Evolutionary conservation across 164 flowering plant genomes (phyloP).

Genomic region (Akebia trifoliata): DNA sequence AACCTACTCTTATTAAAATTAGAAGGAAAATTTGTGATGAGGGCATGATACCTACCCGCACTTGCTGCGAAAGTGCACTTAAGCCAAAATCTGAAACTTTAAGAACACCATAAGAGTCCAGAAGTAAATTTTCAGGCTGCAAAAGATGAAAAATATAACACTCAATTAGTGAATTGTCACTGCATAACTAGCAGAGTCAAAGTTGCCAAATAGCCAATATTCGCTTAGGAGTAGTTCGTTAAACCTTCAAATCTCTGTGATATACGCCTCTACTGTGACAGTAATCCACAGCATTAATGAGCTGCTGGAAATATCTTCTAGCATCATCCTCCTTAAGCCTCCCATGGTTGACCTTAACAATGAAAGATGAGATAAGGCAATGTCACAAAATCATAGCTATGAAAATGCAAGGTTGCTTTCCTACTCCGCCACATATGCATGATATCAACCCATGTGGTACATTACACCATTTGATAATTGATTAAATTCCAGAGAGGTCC

Average conservation of each 20-base stretch:
- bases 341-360: conserved; percentile 54
- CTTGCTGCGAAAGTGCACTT: conserved; percentile 59
- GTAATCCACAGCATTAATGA: conserved; percentile 77
- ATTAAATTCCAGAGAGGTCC: background rate
- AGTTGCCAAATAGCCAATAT: background rate
- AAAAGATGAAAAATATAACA: background rate
- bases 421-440: no score
- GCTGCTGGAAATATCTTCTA: conserved; percentile 80
- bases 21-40: background rate
- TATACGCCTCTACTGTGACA: conserved; percentile 87
- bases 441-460: no score
- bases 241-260: conserved; percentile 83
- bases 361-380: conserved; percentile 10
- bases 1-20: conserved; percentile 3
- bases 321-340: conserved; percentile 77
- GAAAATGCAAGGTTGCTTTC: no score
- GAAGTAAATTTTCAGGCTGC: conserved; percentile 68
- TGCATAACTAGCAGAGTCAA: background rate
- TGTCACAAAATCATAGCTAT: background rate
- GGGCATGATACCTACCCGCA: conserved; percentile 29
- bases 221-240: background rate
- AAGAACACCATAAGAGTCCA: conserved; percentile 48
- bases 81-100: conserved; percentile 72
- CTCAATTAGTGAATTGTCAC: background rate
- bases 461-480: background rate